A percentile compares a stretch with the other conserved stretches of the same genome.
phyloP scores from a whole-genome alignment of 1,284 basidiomycete species.

The Gomphus bonarii region DNA sequence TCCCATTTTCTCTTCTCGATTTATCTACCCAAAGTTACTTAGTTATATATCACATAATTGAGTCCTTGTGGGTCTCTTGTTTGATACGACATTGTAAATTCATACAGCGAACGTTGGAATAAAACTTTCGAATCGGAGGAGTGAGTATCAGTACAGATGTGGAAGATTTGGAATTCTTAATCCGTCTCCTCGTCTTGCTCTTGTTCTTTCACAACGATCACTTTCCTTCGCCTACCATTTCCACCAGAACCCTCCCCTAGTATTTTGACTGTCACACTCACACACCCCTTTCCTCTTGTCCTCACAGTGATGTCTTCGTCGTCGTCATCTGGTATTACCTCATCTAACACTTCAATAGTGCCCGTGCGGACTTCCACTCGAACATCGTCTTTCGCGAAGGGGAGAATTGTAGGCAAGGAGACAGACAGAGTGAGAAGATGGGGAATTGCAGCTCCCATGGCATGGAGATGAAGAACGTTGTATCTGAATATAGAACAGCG shows the following conservation, averaged over 20 bases:
- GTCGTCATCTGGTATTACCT: slow-evolving; percentile 66
- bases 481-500: slow-evolving; percentile 30
- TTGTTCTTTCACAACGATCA: slow-evolving; percentile 25
- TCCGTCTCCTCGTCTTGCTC: slow-evolving; percentile 19
- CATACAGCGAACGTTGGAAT: neutral
- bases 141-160: too few relatives aligned
- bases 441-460: slow-evolving; percentile 83
- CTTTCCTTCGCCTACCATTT: slow-evolving; percentile 17
- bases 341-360: slow-evolving; percentile 71
- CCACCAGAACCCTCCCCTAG: slow-evolving; percentile 21
- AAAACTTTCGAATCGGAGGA: too few relatives aligned
- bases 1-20: neutral
- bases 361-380: slow-evolving; percentile 62
- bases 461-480: slow-evolving; percentile 65
- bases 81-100: neutral
- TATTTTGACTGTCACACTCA: slow-evolving; percentile 50
- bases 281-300: slow-evolving; percentile 58
- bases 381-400: slow-evolving; percentile 56
- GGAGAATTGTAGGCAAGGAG: slow-evolving; percentile 67
- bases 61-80: neutral
- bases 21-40: neutral
- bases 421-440: slow-evolving; percentile 64
- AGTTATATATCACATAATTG: neutral
- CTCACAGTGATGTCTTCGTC: slow-evolving; percentile 59
- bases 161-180: too few relatives aligned